Conservation (phyloP, 2,329 filamentous ascomycete genomes). For the Monosporascus sp. region DNA sequence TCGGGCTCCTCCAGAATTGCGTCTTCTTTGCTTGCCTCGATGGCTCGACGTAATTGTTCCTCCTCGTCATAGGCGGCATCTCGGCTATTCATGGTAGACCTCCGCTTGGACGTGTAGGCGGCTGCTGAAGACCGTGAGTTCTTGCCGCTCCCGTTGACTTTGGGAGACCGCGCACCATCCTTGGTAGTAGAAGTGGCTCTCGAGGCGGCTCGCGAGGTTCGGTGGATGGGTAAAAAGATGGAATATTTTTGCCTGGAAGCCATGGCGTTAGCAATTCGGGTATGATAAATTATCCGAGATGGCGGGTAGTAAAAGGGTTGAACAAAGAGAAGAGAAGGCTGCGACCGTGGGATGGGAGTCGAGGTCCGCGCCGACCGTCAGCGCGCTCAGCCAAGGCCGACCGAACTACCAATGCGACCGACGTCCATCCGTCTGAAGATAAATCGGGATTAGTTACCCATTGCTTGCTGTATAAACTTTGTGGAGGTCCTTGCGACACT, state of each 20-base stretch:
- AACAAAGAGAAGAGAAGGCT: conserved; percentile 8
- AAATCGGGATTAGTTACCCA: conserved; percentile 60
- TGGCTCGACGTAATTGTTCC: conserved; percentile 78
- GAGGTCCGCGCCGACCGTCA: conserved; percentile 11
- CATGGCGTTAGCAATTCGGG: conserved; percentile 32
- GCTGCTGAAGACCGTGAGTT: conserved; percentile 45
- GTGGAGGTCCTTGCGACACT: conserved; percentile 88
- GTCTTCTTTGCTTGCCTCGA: conserved; percentile 92
- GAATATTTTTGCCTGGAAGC: conserved; percentile 57
- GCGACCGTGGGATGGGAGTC: conserved; percentile 19
- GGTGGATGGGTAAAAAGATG: conserved; percentile 57
- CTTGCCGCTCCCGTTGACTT: conserved; percentile 46
- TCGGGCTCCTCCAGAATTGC: conserved; percentile 49
- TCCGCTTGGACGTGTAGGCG: conserved; percentile 66
- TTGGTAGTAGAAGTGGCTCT: conserved; percentile 63
- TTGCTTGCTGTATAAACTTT: conserved; percentile 73
- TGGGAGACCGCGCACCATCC: conserved; percentile 51
- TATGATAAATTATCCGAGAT: background rate
- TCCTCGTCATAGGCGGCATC: conserved; percentile 95
- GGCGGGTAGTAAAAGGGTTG: conserved; percentile 10
- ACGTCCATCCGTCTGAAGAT: conserved; percentile 4
- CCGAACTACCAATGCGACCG: conserved; percentile 10
- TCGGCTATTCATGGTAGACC: conserved; percentile 96
- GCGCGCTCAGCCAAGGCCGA: conserved; percentile 19
- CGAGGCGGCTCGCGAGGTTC: conserved; percentile 50